phyloP scores from a whole-genome alignment of 1,284 basidiomycete genomes.

The Ceratobasidium sp. region DNA sequence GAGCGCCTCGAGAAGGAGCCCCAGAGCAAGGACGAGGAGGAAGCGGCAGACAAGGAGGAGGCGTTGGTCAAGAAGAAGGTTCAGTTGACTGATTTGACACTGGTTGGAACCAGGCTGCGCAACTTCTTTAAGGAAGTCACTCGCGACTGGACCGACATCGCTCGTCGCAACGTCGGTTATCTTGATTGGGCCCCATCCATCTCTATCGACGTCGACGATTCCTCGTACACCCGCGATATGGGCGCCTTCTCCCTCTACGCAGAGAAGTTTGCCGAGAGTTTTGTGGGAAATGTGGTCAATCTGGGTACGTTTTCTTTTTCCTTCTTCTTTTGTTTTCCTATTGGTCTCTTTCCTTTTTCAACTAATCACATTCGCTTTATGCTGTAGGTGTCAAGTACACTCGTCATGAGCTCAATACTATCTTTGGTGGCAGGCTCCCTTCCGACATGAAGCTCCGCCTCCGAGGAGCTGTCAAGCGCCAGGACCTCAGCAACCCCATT shows the following conservation, averaged over 20 bases:
- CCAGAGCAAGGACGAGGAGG: conserved; percentile 31
- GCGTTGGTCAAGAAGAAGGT: conserved; percentile 8
- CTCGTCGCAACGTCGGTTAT: conserved; percentile 4
- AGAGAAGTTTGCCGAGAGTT: conserved; percentile 56
- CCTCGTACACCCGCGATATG: conserved; percentile 26
- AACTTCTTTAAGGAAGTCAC: conserved; percentile 7
- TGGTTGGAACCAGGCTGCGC: not conserved
- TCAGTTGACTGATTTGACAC: conserved; percentile 1
- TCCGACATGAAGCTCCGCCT: conserved; percentile 57
- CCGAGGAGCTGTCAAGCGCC: conserved; percentile 51
- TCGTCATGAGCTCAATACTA: conserved; percentile 51
- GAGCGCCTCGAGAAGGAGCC: conserved; percentile 22
- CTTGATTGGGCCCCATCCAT: conserved; percentile 29
- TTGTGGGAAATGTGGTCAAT: conserved; percentile 40
- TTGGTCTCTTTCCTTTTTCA: conserved; percentile 34
- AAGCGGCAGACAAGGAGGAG: conserved; percentile 11
- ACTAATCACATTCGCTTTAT: too few species aligned
- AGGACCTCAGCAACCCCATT: conserved; percentile 54
- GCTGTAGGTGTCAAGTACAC: conserved; percentile 52
- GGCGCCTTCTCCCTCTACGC: conserved; percentile 26
- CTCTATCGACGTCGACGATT: conserved; percentile 28
- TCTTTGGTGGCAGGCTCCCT: conserved; percentile 53
- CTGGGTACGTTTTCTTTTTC: conserved; percentile 46
- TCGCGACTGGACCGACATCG: conserved; percentile 16
- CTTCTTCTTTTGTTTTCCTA: conserved; percentile 37